phyloP scores from a whole-genome alignment of 23 red algal genomes.

The Gracilaria domingensis region DNA sequence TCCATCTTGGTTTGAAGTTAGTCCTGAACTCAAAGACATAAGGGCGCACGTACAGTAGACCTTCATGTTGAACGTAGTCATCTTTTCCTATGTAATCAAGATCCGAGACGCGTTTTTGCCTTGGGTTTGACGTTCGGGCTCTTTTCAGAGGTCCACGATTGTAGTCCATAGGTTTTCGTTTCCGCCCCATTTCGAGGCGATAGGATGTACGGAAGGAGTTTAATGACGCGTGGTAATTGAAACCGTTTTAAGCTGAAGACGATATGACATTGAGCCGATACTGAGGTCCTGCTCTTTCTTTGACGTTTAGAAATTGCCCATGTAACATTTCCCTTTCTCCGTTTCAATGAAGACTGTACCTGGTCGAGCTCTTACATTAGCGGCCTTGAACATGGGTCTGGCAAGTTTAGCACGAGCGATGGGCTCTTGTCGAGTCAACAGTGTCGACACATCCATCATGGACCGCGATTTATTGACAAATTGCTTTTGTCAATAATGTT shows the following conservation, averaged over 20 bases:
- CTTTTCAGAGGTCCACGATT: neutral
- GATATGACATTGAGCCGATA: too few species aligned
- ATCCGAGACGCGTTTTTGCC: constrained; percentile 7
- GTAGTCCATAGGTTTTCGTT: neutral
- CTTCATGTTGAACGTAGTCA: constrained; percentile 45
- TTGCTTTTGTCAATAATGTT: too few species aligned
- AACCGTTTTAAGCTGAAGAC: neutral
- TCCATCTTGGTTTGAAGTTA: constrained; percentile 88
- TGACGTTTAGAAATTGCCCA: too few species aligned
- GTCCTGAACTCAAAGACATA: constrained; percentile 77
- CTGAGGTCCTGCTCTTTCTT: too few species aligned
- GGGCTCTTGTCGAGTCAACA: too few species aligned
- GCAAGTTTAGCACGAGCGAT: too few species aligned
- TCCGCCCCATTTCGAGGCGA: neutral
- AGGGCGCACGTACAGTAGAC: constrained; percentile 50
- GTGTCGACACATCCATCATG: too few species aligned
- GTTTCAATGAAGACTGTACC: too few species aligned
- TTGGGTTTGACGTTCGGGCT: neutral
- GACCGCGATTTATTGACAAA: too few species aligned
- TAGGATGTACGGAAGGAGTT: neutral
- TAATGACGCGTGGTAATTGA: neutral
- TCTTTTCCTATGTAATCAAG: constrained; percentile 20
- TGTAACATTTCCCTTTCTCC: too few species aligned
- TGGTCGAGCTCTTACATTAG: too few species aligned
- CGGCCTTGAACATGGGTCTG: too few species aligned